Percentiles rank a stretch among this genome's conserved stretches.
phyloP scores from a whole-genome alignment of 2,329 filamentous ascomycete species.

The Arthroderma uncinatum region DNA sequence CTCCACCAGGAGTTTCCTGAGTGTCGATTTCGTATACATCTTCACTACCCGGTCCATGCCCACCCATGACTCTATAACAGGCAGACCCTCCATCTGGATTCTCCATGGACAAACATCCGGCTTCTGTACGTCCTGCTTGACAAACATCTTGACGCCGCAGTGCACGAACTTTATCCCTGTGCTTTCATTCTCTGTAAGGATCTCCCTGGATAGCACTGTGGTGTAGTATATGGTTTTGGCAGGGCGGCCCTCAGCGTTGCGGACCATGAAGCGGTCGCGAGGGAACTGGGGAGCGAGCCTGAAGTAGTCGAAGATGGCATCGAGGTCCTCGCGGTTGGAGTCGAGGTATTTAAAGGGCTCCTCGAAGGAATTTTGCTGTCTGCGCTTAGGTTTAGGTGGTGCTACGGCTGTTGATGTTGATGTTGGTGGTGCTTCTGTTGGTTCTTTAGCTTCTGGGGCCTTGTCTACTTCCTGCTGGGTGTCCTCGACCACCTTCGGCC shows the following conservation, averaged over 20 bases:
- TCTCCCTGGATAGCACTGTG: slow-evolving; percentile 68
- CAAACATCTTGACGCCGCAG: slow-evolving; percentile 96
- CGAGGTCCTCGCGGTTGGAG: slow-evolving; percentile 61
- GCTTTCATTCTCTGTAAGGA: slow-evolving; percentile 77
- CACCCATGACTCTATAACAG: slow-evolving; percentile 83
- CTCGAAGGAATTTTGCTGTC: slow-evolving; percentile 48
- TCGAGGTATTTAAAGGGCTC: slow-evolving; percentile 91
- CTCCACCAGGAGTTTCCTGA: slow-evolving; percentile 74
- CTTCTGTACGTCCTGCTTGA: slow-evolving; percentile 87
- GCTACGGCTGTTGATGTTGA: slow-evolving; percentile 5
- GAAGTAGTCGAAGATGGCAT: slow-evolving; percentile 74
- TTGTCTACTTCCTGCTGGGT: not conserved
- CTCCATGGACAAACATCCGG: slow-evolving; percentile 84
- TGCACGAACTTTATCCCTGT: slow-evolving; percentile 92
- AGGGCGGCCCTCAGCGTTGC: slow-evolving; percentile 78
- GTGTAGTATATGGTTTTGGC: slow-evolving; percentile 97
- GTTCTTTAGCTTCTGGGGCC: slow-evolving; percentile 3
- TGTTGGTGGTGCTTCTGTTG: slow-evolving; percentile 7
- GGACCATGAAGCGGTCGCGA: slow-evolving; percentile 84
- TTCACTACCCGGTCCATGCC: slow-evolving; percentile 64
- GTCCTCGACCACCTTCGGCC: slow-evolving; percentile 30
- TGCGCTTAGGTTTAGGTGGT: slow-evolving; percentile 20
- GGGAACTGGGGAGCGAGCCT: slow-evolving; percentile 74
- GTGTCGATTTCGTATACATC: slow-evolving; percentile 64
- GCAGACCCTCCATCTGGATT: slow-evolving; percentile 88